Evolutionary conservation across 805 yeast genomes (phyloP), one percentile per base, ranked within the genome.

Genomic region (Candida rishiriensis): DNA sequence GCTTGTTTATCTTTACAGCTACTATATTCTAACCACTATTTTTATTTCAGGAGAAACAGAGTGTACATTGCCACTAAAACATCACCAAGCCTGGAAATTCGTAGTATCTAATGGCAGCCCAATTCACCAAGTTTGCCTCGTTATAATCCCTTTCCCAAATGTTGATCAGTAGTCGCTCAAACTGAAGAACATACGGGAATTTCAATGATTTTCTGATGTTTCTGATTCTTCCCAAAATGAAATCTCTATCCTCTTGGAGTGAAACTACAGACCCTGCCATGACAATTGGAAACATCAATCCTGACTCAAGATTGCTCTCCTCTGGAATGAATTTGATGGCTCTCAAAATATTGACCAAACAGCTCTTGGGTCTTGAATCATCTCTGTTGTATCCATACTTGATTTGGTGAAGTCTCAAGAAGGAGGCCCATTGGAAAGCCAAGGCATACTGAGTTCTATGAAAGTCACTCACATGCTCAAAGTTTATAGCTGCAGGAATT

Each of bases 61-160:
- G 36, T 16, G 29, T 18, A 32, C 26, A 21, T 21, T 21, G 26
- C 26, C 26, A 21, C 26, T 47, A 61, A 45, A 62, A 60, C 63
- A 60, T 58, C 10, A 61, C 66, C 35, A 61, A 39, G 13, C 66
- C 66, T 10, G 60, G 62, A 39, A 50, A 61, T 40, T 59, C 55
- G 41, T 49, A 59, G 42, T 48, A 60, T 37, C 65, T 38, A 6
- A 61, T 57, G 12, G 58, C 55, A 14, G 65, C 66, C 66, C 66
- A 61, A 37, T 61, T 61, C 14, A 61, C 63, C 10, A 38, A 16
- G 40, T 57, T 54, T 3, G 51, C 57, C 39, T 57, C 64, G 10
- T 39, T 35, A 16, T 37, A 12, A 38, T 60, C 65, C 18, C 57
- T 46, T 14, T 44, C 46, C 66, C 66, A 61, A 3, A 61, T 56